Conservation (phyloP, 495 filamentous ascomycete species). For the Xylona heveae region DNA sequence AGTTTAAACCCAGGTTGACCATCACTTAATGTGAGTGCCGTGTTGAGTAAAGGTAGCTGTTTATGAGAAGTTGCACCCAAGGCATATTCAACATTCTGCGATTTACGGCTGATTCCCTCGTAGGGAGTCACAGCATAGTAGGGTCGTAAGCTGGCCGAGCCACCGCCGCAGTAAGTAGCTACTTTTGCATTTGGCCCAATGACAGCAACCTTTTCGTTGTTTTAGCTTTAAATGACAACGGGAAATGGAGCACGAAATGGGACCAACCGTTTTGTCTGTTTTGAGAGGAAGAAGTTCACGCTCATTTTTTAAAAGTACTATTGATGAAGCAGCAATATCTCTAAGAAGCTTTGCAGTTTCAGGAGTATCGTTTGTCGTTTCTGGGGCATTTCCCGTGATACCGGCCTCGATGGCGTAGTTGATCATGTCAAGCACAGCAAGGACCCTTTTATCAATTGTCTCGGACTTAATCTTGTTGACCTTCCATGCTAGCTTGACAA, state of each 20-base stretch:
- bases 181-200: slow-evolving; percentile 67
- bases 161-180: slow-evolving; percentile 60
- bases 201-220: slow-evolving; percentile 37
- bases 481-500: slow-evolving; percentile 33
- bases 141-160: slow-evolving; percentile 52
- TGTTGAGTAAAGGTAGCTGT: not conserved
- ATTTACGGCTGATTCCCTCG: not conserved
- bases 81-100: not conserved
- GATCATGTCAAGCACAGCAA: not conserved
- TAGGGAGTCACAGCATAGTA: slow-evolving; percentile 1
- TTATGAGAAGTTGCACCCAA: not conserved
- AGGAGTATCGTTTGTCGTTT: slow-evolving; percentile 14
- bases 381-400: slow-evolving; percentile 5
- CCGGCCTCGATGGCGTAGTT: not conserved
- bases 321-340: slow-evolving; percentile 42
- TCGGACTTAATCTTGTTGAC: slow-evolving; percentile 30
- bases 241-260: not conserved
- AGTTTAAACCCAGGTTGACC: slow-evolving; percentile 33
- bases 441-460: not conserved
- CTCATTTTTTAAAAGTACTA: slow-evolving; percentile 66
- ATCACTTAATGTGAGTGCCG: no score
- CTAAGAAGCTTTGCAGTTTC: slow-evolving; percentile 47
- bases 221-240: slow-evolving; percentile 11
- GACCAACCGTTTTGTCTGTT: slow-evolving; percentile 25
- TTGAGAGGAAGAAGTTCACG: slow-evolving; percentile 39